phyloP scores from a whole-genome alignment of 805 yeast genomes.

The Nakazawaea wyomingensis region DNA sequence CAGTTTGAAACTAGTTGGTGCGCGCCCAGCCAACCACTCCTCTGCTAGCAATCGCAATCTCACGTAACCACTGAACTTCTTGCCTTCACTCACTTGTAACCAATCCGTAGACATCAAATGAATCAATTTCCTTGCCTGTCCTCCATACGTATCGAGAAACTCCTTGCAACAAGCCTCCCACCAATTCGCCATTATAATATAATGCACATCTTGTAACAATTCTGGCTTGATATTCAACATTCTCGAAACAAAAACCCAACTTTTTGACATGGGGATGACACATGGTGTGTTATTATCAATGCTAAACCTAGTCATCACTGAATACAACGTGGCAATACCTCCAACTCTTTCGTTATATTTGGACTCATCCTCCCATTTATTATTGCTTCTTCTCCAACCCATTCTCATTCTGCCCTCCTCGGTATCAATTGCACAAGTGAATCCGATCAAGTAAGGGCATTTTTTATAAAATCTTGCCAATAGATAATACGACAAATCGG shows the following conservation, averaged over 20 bases:
- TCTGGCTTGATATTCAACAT: slow-evolving; percentile 50
- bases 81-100: slow-evolving; percentile 46
- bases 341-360: slow-evolving; percentile 81
- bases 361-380: slow-evolving; percentile 53
- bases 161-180: slow-evolving; percentile 78
- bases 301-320: slow-evolving; percentile 58
- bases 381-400: slow-evolving; percentile 71
- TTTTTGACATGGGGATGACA: slow-evolving; percentile 42
- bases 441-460: slow-evolving; percentile 87
- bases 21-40: slow-evolving; percentile 56
- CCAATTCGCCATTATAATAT: slow-evolving; percentile 71
- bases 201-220: slow-evolving; percentile 63
- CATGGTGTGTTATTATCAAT: slow-evolving; percentile 26
- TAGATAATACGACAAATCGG: slow-evolving; percentile 49
- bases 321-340: slow-evolving; percentile 79
- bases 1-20: slow-evolving; percentile 37
- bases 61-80: slow-evolving; percentile 69
- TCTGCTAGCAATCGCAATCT: slow-evolving; percentile 74
- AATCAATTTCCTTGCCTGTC: slow-evolving; percentile 65
- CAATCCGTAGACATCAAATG: slow-evolving; percentile 41
- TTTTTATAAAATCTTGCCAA: slow-evolving; percentile 84
- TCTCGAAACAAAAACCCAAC: slow-evolving; percentile 76
- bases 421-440: slow-evolving; percentile 65
- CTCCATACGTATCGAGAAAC: slow-evolving; percentile 54
- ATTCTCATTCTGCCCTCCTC: slow-evolving; percentile 75